phyloP scores from a whole-genome alignment of 2,329 filamentous ascomycete genomes.

The Fusarium transvaalense region DNA sequence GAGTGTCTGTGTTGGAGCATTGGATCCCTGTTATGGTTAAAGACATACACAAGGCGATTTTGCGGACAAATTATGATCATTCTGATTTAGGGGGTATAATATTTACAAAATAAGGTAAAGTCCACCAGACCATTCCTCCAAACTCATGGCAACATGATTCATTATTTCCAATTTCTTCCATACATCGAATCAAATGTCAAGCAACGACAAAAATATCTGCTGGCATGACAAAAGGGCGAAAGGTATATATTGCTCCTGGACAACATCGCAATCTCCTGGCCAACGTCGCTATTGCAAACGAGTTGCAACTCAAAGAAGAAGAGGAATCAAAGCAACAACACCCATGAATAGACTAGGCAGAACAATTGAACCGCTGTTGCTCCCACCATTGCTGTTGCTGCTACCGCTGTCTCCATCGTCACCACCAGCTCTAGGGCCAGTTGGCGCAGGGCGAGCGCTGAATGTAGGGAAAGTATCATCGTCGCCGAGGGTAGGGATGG shows the following conservation, averaged over 20 bases:
- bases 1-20: neutral
- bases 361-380: conserved; percentile 30
- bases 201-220: neutral
- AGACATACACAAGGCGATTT: neutral
- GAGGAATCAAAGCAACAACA: conserved; percentile 43
- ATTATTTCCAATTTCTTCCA: conserved; percentile 23
- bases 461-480: conserved; percentile 15
- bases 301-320: conserved; percentile 41
- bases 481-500: conserved; percentile 24
- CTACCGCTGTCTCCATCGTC: conserved; percentile 17
- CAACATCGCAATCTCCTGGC: neutral
- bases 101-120: conserved; percentile 11
- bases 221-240: neutral
- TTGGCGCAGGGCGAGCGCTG: conserved; percentile 19
- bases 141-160: conserved; percentile 10
- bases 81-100: conserved; percentile 30
- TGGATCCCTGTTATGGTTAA: neutral
- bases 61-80: neutral
- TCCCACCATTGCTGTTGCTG: conserved; percentile 6
- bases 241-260: neutral
- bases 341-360: conserved; percentile 43
- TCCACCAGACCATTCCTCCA: neutral
- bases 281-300: neutral
- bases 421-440: conserved; percentile 34
- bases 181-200: neutral